Conservation (phyloP, 73 alveolate species). For the Paramecium sexaurelia region DNA sequence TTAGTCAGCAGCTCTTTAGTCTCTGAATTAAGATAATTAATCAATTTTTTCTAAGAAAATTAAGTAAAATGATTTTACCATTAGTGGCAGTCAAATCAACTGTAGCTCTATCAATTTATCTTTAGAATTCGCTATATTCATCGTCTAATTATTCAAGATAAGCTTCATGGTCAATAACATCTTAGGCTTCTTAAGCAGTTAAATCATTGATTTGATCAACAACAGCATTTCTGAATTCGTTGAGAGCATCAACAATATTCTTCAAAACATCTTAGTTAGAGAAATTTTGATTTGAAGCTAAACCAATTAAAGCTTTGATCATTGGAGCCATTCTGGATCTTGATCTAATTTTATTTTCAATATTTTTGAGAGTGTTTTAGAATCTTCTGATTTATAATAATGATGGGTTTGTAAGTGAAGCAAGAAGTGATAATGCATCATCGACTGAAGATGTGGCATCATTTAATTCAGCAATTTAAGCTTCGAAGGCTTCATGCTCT, state of each 20-base stretch:
- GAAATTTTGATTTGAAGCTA: conserved; percentile 35
- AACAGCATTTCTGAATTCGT: conserved; percentile 50
- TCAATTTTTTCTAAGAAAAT: not conserved
- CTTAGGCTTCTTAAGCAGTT: conserved; percentile 51
- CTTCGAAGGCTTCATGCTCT: conserved; percentile 43
- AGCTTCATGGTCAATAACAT: conserved; percentile 12
- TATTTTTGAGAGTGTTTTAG: conserved; percentile 28
- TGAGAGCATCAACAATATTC: conserved; percentile 49
- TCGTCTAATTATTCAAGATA: conserved; percentile 49
- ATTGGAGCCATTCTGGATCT: conserved; percentile 50
- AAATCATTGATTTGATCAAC: conserved; percentile 16
- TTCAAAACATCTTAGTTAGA: conserved; percentile 1
- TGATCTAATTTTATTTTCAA: conserved; percentile 39
- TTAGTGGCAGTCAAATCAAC: conserved; percentile 17
- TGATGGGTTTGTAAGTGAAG: conserved; percentile 32
- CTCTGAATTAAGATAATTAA: conserved; percentile 11
- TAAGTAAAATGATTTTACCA: not conserved
- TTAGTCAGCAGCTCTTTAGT: conserved; percentile 4
- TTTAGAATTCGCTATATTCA: conserved; percentile 10
- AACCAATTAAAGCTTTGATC: conserved; percentile 23
- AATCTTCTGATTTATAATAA: conserved; percentile 12
- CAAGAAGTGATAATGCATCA: conserved; percentile 31
- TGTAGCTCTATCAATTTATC: conserved; percentile 13
- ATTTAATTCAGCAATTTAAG: conserved; percentile 35
- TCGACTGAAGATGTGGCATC: conserved; percentile 52